These are phyloP conservation scores for Euphorbia pulcherrima DNA, from an alignment of 345 rosid species.

Conservation along the genomic window DNA sequence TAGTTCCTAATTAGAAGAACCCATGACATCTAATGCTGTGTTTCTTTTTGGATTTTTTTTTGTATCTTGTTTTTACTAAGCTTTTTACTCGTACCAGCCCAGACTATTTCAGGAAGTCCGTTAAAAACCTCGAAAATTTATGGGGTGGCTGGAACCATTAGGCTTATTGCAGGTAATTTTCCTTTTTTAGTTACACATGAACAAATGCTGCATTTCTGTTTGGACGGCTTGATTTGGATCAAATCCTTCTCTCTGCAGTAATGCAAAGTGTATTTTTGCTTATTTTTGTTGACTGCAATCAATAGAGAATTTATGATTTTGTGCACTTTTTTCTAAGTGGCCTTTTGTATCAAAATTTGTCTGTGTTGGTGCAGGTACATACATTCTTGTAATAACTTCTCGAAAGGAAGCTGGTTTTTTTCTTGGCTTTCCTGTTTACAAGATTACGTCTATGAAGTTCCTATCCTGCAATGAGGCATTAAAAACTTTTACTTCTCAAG, in stretches of 20 bases:
- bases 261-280: neutral
- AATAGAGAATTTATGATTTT: neutral
- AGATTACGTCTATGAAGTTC: constrained; percentile 66
- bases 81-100: constrained; percentile 36
- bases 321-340: neutral
- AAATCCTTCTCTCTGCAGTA: neutral
- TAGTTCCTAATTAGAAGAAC: neutral
- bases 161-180: constrained; percentile 68
- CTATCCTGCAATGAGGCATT: constrained; percentile 68
- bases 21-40: neutral
- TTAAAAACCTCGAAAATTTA: constrained; percentile 50
- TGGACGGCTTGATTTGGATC: neutral
- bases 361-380: constrained; percentile 47
- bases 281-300: neutral
- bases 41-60: neutral
- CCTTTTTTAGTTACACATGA: neutral
- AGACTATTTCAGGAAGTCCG: constrained; percentile 35
- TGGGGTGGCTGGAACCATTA: constrained; percentile 86
- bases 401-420: constrained; percentile 63
- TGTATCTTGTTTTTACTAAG: neutral
- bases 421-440: constrained; percentile 71
- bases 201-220: neutral
- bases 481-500: constrained; percentile 62
- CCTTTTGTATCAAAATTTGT: constrained; percentile 3
- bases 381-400: constrained; percentile 70